Evolutionary conservation across 140 eudicot species (phyloP), one percentile per base, ranked within the genome.

Genomic region (Senecio squalidus): DNA sequence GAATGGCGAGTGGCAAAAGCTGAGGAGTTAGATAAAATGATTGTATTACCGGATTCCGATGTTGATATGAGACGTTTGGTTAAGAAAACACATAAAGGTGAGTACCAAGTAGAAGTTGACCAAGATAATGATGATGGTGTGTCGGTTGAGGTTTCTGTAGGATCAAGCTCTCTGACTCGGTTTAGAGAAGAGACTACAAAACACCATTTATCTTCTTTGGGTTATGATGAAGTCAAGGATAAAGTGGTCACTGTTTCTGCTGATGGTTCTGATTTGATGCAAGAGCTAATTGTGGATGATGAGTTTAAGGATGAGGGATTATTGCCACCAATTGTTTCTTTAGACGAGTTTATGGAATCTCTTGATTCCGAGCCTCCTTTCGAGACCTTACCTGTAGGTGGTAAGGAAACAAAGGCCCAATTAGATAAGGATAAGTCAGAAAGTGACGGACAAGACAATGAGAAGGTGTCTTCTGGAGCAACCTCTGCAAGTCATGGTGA

Each of bases 1-100:
- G 82, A 89, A 78, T 89, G 97, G 97, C 86, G 97, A 18, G 73
- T 76, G 75, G 89, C 95, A 31, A 89, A 89, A 75, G 94, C 95
- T 9, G 89, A 89, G 60, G 97, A 85, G 60, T 56, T 85, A 13
- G 72, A 66, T 43, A 66, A 66, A 30, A 66, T 66, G 72, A 66
- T 66, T 18, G 72, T 77, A 38, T 67, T 91, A 61, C 96, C 85
- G 3, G 96, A 86, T 68, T 68, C 85, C 3, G 95, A 87, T 22
- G 78, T 67, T 70, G 88, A 93, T 58, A 70, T 78, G 45, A 86
- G 96, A 57, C 89, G 99, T 26, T 55, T 93, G 71, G 99, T 93
- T 69, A 88, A 76, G 62, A 93, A 93, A 65, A 88, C 96, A 18
- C 99, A 93, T 72, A 93, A 93, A 68, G 99, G 99, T 5, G 99